Evolutionary conservation across 2,329 filamentous ascomycete species (phyloP), one percentile per base, ranked within the genome.

Genomic region (Monosporascus sp.): DNA sequence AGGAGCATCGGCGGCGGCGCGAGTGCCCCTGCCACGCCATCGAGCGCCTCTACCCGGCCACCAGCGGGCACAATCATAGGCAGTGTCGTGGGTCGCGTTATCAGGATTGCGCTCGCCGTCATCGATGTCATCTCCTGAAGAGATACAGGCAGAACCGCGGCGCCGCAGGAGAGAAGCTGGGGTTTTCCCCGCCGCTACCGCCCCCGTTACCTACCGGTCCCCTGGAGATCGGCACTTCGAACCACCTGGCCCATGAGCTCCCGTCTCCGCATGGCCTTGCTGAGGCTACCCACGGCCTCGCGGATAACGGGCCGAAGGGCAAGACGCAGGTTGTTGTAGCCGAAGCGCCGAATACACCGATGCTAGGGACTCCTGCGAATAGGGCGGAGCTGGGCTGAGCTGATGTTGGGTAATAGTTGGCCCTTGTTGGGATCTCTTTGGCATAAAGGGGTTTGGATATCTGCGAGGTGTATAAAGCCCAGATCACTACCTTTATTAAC

Each of bases 51-150:
- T 2, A 43, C 5, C 40, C 3, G 8, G 17, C 40, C 9, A 3
- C 40, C 40, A 43, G 40, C 19, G 20, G 58, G 55, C 19, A 56
- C 55, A 20, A 58, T 60, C 37, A 45, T 55, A 26, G 55, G 57
- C 2, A 56, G 59, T 17, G 56, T 58, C 9, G 51, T 61, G 4
- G 58, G 59, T 16, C 55, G 59, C 20, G 20, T 61, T 24, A 53
- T 58, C 20, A 45, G 54, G 7, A 45, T 61, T 37, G 48, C 38
- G n/a, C 40, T 60, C 14, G 41, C 52, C 37, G 43, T 52, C 2
- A 24, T 60, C 4, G 59, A 56, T 5, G 11, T 57, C 26, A 31
- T 60, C 19, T 53, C 55, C 2, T 60, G 22, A 50, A 45, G n/a
- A 57, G 50, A 19, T 49, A 54, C 35, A 46, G 52, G 4, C 51